phyloP scores from a whole-genome alignment of 257 asterid genomes.

The Lithospermum erythrorhizon region DNA sequence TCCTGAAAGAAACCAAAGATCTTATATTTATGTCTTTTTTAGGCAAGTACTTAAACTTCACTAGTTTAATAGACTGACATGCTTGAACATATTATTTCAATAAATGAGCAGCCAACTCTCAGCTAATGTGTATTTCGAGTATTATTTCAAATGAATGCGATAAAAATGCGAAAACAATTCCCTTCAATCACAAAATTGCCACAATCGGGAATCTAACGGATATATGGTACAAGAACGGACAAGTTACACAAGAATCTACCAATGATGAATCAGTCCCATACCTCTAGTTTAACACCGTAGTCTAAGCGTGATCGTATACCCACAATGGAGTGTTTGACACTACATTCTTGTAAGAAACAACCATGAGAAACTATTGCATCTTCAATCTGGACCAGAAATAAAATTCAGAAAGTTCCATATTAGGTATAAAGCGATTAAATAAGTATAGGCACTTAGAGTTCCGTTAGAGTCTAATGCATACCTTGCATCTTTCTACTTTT shows the following conservation, averaged over 20 bases:
- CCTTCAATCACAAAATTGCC: not conserved
- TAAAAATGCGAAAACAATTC: no score
- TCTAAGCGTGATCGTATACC: slow-evolving; percentile 83
- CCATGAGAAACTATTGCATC: slow-evolving; percentile 91
- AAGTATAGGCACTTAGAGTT: not conserved
- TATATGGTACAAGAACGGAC: not conserved
- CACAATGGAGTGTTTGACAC: slow-evolving; percentile 71
- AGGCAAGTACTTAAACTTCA: not conserved
- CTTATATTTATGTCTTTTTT: not conserved
- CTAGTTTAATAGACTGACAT: no score
- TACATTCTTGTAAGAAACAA: slow-evolving; percentile 75
- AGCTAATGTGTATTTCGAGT: no score
- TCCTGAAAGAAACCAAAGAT: slow-evolving; percentile 36
- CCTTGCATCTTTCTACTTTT: slow-evolving; percentile 85
- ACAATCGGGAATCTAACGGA: not conserved
- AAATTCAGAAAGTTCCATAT: slow-evolving; percentile 10
- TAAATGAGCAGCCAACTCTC: no score
- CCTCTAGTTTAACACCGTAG: slow-evolving; percentile 77
- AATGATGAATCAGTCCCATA: slow-evolving; percentile 4
- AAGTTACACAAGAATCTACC: not conserved
- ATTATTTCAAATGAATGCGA: no score
- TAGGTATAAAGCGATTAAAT: not conserved
- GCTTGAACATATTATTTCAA: no score
- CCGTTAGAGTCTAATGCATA: slow-evolving; percentile 12
- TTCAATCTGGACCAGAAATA: slow-evolving; percentile 44